Evolutionary conservation across 306 rosid species (phyloP), one percentile per base, ranked within the genome.

Genomic region (Cucumis cinereus): DNA sequence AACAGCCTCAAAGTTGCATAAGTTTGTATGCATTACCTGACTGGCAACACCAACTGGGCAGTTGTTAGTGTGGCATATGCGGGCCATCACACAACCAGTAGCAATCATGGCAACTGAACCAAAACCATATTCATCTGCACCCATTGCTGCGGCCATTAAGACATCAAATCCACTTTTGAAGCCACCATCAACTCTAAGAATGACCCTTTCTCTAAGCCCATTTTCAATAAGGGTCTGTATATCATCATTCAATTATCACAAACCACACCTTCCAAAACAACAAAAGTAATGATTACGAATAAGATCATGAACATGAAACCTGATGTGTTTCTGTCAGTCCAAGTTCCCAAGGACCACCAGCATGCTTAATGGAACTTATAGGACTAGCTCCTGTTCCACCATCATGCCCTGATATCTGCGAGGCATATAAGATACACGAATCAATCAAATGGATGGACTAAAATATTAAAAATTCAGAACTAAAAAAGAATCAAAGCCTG

Each of bases 371-470:
- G 80, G 98, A 94, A 88, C 98, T 94, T 73, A 94, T 87, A 77
- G 98, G 98, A 87, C 98, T 94, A 38, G 97, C 98, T 80, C 98
- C 97, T 41, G 97, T 91, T 83, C 98, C 97, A 81, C 97, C 98
- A 83, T 91, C 97, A 84, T 94, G 97, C 62, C 98, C 97, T 55
- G 97, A 91, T 84, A 91, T 92, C 98, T 94, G 91, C 28, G 61
- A 75, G 59, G 79, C 30, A 73, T 79, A 58, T 59, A 41, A 71
- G 41, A 71, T 57, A 57, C 35, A 40, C 12, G 66, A 74, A 74
- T 71, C 26, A 71, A 49, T 59, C 45, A 70, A 24, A 70, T 70
- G 40, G 24, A 11, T 23, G n/a, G 71, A 38, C 50, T 22, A 1
- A 36, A 64, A 10, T 36, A n/a, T n/a, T 64, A n/a, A 63, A 68